Percentiles rank a stretch among this genome's conserved stretches.
phyloP scores from a whole-genome alignment of 345 rosid genomes.

The Eucalyptus albens region DNA sequence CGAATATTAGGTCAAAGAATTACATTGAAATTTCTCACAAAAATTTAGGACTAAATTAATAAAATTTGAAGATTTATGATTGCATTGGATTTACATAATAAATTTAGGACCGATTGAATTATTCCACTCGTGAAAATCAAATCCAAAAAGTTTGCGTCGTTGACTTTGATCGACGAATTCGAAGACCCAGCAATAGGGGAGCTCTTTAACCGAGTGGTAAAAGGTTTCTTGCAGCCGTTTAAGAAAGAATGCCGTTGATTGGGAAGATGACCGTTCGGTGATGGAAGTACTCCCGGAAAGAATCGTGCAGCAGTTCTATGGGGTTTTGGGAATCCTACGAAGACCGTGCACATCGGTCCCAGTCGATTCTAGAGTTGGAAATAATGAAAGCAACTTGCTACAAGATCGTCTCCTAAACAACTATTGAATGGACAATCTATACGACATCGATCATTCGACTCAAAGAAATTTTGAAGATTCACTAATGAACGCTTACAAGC shows the following conservation, averaged over 20 bases:
- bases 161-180: neutral
- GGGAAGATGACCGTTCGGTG: neutral
- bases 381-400: neutral
- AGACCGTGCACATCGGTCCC: neutral
- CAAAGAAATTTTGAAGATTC: too few species aligned
- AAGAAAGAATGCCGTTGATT: neutral
- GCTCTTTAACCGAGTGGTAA: neutral
- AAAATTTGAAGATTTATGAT: neutral
- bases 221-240: neutral
- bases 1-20: fast-evolving
- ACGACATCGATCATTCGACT: too few species aligned
- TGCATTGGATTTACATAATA: fast-evolving
- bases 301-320: neutral
- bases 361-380: neutral
- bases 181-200: neutral
- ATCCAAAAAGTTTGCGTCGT: neutral
- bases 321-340: neutral
- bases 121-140: neutral
- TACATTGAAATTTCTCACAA: neutral
- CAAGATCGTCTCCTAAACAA: neutral
- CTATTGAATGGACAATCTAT: neutral
- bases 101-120: fast-evolving
- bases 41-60: neutral
- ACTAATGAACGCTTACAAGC: too few species aligned
- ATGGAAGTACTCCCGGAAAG: neutral